Evolutionary conservation across 768 basidiomycete genomes (phyloP).

Genomic region (Pluteus cervinus): DNA sequence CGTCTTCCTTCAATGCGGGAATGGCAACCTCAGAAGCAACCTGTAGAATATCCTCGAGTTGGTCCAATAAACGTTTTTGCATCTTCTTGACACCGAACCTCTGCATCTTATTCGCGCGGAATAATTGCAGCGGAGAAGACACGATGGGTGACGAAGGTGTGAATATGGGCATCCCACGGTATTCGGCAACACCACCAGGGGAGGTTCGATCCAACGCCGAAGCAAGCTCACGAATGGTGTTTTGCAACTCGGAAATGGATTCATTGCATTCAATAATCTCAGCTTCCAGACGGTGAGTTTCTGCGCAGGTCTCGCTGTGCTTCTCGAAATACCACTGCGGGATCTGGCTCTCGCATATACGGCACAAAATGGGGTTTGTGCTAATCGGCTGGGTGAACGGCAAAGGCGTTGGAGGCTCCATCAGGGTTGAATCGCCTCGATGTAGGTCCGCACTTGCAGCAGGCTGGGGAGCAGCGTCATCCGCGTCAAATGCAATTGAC

Average conservation of each 20-base stretch:
- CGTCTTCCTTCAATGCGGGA: conserved; percentile 88
- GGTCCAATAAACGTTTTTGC: conserved; percentile 75
- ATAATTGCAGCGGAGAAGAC: conserved; percentile 71
- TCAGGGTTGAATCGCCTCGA: conserved; percentile 36
- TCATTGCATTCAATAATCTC: conserved; percentile 95
- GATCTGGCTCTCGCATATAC: conserved; percentile 95
- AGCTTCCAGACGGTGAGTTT: conserved; percentile 92
- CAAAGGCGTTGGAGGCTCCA: conserved; percentile 54
- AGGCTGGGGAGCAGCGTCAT: conserved; percentile 37
- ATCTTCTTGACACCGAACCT: conserved; percentile 75
- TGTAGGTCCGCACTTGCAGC: no score
- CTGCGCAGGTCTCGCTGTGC: conserved; percentile 98
- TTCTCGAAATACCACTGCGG: conserved; percentile 99
- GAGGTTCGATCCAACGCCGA: conserved; percentile 71
- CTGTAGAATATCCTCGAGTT: conserved; percentile 81
- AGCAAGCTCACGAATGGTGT: conserved; percentile 76
- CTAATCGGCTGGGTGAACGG: conserved; percentile 75
- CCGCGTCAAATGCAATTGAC: conserved; percentile 49
- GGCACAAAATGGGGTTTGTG: conserved; percentile 82
- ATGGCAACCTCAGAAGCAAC: conserved; percentile 77
- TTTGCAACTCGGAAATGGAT: conserved; percentile 79
- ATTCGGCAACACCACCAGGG: conserved; percentile 64
- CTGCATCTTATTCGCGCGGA: conserved; percentile 74
- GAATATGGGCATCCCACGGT: conserved; percentile 84
- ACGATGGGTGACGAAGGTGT: conserved; percentile 68